Evolutionary conservation across 2,329 filamentous ascomycete species (phyloP).

Genomic region (Teratosphaeria pseudoeucalypti): DNA sequence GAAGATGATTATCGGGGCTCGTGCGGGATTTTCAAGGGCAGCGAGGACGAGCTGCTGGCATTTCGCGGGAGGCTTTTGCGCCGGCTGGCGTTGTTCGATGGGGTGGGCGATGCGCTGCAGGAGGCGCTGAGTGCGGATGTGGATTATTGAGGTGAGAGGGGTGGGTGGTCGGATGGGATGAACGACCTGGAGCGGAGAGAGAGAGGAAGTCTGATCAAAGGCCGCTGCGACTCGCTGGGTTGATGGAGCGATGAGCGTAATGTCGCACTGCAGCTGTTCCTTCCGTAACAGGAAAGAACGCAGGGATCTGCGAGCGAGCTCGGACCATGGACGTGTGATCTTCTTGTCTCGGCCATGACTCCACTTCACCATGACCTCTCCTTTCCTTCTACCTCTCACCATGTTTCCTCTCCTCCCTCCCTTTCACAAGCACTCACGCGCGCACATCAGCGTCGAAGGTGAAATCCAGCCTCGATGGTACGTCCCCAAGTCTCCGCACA

Average conservation of each 20-base stretch:
- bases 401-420: neutral
- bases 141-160: neutral
- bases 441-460: neutral
- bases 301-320: neutral
- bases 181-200: neutral
- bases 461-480: neutral
- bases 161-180: no score
- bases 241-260: neutral
- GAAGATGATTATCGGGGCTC: neutral
- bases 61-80: slow-evolving; percentile 6
- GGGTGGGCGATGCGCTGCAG: neutral
- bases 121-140: slow-evolving; percentile 1
- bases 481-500: neutral
- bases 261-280: neutral
- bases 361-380: neutral
- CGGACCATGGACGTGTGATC: neutral
- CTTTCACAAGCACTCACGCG: neutral
- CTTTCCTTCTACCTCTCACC: neutral
- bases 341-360: neutral
- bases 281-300: neutral
- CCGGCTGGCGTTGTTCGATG: slow-evolving; percentile 6
- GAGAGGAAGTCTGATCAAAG: neutral
- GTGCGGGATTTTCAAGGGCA: slow-evolving; percentile 5
- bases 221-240: neutral
- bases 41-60: slow-evolving; percentile 6